Evolutionary conservation across 495 filamentous ascomycete genomes (phyloP).

Genomic region (Haplographium delicatum): DNA sequence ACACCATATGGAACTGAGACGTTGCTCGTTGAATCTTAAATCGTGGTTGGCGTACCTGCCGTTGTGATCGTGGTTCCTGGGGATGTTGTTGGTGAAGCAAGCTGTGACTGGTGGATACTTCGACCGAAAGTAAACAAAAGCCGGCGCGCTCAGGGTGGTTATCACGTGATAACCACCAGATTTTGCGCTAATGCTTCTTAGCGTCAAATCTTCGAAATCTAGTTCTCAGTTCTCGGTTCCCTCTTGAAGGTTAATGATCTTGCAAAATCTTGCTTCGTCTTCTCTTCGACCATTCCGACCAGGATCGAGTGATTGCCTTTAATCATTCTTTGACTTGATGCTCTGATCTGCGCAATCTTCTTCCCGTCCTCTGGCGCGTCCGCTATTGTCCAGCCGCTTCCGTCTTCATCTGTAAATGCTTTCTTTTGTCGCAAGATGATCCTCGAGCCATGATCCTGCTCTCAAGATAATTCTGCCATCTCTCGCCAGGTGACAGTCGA

Average conservation of each 20-base stretch:
- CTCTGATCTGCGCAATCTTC: slow-evolving; percentile 4
- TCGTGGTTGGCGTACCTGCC: too few relatives aligned
- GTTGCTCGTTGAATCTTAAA: background rate
- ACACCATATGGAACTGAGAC: slow-evolving; percentile 3
- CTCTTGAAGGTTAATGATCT: too few relatives aligned
- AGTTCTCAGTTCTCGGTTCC: too few relatives aligned
- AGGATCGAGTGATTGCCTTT: background rate
- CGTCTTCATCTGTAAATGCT: slow-evolving; percentile 4
- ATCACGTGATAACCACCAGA: background rate
- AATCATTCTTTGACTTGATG: slow-evolving; percentile 12
- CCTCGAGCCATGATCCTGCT: slow-evolving; percentile 16
- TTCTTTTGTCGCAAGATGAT: slow-evolving; percentile 20
- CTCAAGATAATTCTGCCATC: background rate
- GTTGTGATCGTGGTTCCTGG: background rate
- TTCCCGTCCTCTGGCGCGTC: slow-evolving; percentile 9
- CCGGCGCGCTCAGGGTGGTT: background rate
- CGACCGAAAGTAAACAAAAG: slow-evolving; percentile 14
- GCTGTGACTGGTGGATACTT: background rate
- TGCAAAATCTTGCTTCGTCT: background rate
- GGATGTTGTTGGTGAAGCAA: background rate
- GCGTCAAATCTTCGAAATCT: too few relatives aligned
- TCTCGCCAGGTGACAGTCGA: too few relatives aligned
- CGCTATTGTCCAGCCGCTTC: slow-evolving; percentile 5
- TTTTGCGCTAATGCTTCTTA: too few relatives aligned
- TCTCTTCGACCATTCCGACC: background rate